These are phyloP conservation scores for Nigrospora sphaerica DNA, from an alignment of 2,329 filamentous ascomycete species.

Conservation along the genomic window DNA sequence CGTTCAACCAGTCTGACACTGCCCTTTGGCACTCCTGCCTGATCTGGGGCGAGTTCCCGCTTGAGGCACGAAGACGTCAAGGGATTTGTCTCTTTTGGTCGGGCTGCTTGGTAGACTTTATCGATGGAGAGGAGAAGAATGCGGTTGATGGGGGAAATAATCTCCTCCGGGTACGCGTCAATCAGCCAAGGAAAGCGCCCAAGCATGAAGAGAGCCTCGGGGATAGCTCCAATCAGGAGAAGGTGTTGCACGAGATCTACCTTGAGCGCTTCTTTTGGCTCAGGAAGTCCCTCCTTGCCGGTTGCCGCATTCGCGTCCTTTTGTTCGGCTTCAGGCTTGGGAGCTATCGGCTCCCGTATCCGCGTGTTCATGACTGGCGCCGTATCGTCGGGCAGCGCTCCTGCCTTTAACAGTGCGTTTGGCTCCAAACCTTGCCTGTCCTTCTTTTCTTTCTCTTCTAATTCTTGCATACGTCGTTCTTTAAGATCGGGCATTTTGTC, in stretches of 20 bases:
- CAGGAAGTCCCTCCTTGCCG: conserved; percentile 46
- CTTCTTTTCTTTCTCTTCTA: conserved; percentile 69
- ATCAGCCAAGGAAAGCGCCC: conserved; percentile 90
- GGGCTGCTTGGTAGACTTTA: conserved; percentile 55
- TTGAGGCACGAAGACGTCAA: conserved; percentile 19
- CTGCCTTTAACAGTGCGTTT: conserved; percentile 84
- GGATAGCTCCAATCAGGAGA: conserved; percentile 83
- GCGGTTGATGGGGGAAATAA: conserved; percentile 70
- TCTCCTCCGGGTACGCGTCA: conserved; percentile 75
- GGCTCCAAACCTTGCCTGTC: conserved; percentile 63
- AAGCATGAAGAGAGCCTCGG: conserved; percentile 86
- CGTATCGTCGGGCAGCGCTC: conserved; percentile 79
- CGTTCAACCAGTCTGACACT: conserved; percentile 54
- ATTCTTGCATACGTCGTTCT: conserved; percentile 63
- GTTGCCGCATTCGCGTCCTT: conserved; percentile 36
- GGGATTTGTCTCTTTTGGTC: conserved; percentile 22
- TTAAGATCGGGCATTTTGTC: conserved; percentile 72
- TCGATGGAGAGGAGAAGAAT: conserved; percentile 76
- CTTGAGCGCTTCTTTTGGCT: conserved; percentile 77
- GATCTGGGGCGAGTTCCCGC: conserved; percentile 46
- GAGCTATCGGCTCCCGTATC: conserved; percentile 41
- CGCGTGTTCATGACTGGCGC: conserved; percentile 37
- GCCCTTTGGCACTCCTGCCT: conserved; percentile 62
- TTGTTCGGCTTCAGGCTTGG: conserved; percentile 47
- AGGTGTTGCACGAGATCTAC: conserved; percentile 76